Base-by-base conservation (phyloP, 78 protist species). In the Dictyostelium discoideum region DNA sequence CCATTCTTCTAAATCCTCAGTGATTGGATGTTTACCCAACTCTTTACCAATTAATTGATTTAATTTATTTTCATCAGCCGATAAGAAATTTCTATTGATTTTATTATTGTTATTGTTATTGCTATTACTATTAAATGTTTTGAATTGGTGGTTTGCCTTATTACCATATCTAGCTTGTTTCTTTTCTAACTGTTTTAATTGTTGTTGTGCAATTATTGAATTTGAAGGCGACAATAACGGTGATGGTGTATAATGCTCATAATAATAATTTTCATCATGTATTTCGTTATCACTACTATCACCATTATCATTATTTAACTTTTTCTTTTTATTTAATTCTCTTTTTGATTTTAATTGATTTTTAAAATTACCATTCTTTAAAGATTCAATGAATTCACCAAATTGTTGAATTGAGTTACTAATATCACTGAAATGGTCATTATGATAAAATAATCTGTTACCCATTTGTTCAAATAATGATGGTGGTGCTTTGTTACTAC, bases 1-100 rank as follows among this genome's bases (percentile, higher is more conserved):
- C 86, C 86, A 82, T 20, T 57, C 74, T 16, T 48, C 74, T 54
- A 82, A 32, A 57, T 73, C 86, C 6, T 82, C 86, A 32, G 46
- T 37, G 0, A 82, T 57, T 54, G 86, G 86, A 22, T 11, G 20
- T 29, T 82, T 22, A 16, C 86, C 86, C 6, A 82, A 32, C 3
- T 60, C 42, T 40, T 18, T 20, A 24, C 78, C 40, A 50, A 50
- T 50, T 6, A 50, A 9, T 50, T 50, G 60, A 50, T 50, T 50
- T 9, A 50, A 9, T 50, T 13, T 13, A 50, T 50, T 50, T 13
- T 50, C 60, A 13, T 50, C 60, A 13, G 60, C 11, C 11, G 60
- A 11, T 50, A 50, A 50, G 16, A 26, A n/a, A 1, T 69, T 29
- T 26, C 78, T 69, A 63, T 22, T 22, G 1, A 63, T 5, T 63